Evolutionary conservation across 208 protist genomes (phyloP).

Genomic region (Trypanosoma vivax): DNA sequence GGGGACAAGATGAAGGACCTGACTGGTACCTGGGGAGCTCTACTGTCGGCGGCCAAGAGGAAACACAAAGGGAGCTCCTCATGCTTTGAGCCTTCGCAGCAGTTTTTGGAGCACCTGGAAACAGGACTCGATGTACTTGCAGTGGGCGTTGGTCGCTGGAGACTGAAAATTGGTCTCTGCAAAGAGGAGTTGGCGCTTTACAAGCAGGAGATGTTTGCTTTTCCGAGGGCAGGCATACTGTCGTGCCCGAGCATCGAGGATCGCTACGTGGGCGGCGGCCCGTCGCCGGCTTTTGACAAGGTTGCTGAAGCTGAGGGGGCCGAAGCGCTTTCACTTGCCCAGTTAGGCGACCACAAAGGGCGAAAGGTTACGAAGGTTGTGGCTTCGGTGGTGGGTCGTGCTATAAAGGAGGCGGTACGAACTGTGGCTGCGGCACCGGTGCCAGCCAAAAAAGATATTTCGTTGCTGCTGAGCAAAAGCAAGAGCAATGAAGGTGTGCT

Average conservation of each 20-base stretch:
- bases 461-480: conserved; percentile 5
- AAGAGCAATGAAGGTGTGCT: not conserved
- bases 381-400: conserved; percentile 20
- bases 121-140: conserved; percentile 31
- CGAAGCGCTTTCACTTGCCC: too few relatives aligned
- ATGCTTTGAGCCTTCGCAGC: conserved; percentile 6
- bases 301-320: too few relatives aligned
- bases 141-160: conserved; percentile 22
- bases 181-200: conserved; percentile 79
- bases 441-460: not conserved
- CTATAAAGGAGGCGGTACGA: conserved; percentile 16
- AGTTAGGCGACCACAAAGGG: too few relatives aligned
- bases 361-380: not conserved
- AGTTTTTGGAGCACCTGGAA: conserved; percentile 22
- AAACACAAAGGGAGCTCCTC: not conserved
- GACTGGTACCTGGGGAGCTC: not conserved
- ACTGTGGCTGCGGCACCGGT: conserved; percentile 10
- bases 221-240: conserved; percentile 38
- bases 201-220: conserved; percentile 56
- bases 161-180: conserved; percentile 53
- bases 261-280: not conserved
- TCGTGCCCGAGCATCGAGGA: conserved; percentile 25
- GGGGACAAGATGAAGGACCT: conserved; percentile 3
- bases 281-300: too few relatives aligned
- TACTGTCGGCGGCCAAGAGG: not conserved